Conservation (phyloP, 192 early-diverging fungal species). For the Umbelopsis ramanniana region DNA sequence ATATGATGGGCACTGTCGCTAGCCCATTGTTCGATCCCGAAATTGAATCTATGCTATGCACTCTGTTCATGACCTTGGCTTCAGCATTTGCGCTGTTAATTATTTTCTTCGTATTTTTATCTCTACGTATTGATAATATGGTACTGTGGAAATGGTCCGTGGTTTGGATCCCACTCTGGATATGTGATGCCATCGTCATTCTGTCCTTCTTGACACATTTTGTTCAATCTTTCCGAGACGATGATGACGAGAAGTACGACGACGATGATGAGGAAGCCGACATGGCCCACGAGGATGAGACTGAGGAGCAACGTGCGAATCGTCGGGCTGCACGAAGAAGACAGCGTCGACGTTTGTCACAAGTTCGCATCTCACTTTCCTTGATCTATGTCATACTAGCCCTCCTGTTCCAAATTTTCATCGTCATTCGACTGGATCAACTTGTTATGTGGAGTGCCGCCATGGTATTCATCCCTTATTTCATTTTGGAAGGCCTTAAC, state of each 20-base stretch:
- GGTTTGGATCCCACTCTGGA: slow-evolving; percentile 86
- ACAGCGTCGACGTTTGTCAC: slow-evolving; percentile 16
- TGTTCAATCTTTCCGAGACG: slow-evolving; percentile 27
- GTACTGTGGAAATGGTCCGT: slow-evolving; percentile 72
- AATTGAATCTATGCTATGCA: slow-evolving; percentile 66
- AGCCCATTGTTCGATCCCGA: slow-evolving; percentile 69
- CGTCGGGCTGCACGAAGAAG: slow-evolving; percentile 27
- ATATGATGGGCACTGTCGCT: slow-evolving; percentile 74
- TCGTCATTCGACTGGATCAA: slow-evolving; percentile 76
- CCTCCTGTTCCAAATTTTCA: slow-evolving; percentile 75
- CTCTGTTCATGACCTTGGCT: slow-evolving; percentile 57
- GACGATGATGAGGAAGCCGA: slow-evolving; percentile 52
- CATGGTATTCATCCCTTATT: slow-evolving; percentile 82
- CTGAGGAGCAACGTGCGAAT: slow-evolving; percentile 13
- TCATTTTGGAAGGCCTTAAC: slow-evolving; percentile 76
- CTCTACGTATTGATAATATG: slow-evolving; percentile 72
- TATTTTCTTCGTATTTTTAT: slow-evolving; percentile 82
- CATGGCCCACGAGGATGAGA: slow-evolving; percentile 39
- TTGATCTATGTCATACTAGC: slow-evolving; percentile 59
- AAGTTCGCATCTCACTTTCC: slow-evolving; percentile 34
- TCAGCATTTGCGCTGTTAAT: slow-evolving; percentile 68
- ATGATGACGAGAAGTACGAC: slow-evolving; percentile 48
- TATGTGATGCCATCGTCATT: slow-evolving; percentile 59
- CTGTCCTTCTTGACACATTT: slow-evolving; percentile 39
- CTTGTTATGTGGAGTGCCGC: slow-evolving; percentile 62